These are phyloP conservation scores for Myriosclerotinia scirpicola DNA, from an alignment of 2,329 filamentous ascomycete genomes.

Conservation along the genomic window DNA sequence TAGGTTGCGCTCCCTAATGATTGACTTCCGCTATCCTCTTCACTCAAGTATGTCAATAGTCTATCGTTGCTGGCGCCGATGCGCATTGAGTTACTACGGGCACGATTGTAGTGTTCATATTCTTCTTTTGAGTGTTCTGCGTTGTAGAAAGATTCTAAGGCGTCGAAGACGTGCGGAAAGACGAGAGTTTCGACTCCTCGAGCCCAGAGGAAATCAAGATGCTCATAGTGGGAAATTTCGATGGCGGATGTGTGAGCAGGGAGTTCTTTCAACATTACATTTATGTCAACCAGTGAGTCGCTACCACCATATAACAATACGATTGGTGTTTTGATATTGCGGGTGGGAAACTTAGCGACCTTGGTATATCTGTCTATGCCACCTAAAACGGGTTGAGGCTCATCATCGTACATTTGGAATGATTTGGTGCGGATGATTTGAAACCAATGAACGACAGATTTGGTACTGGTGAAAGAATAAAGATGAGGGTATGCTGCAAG, in stretches of 20 bases:
- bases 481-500: constrained; percentile 93
- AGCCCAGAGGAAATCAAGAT: constrained; percentile 96
- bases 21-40: constrained; percentile 31
- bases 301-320: constrained; percentile 91
- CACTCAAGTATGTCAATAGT: constrained; percentile 29
- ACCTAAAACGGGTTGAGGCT: constrained; percentile 73
- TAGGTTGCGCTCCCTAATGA: constrained; percentile 25
- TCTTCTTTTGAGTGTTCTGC: constrained; percentile 59
- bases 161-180: constrained; percentile 84
- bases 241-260: constrained; percentile 82
- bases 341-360: constrained; percentile 91
- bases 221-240: constrained; percentile 89
- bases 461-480: constrained; percentile 95
- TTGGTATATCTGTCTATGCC: constrained; percentile 85
- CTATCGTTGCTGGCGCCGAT: constrained; percentile 26
- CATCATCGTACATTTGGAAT: constrained; percentile 99
- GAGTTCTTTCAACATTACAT: constrained; percentile 85
- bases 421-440: constrained; percentile 95
- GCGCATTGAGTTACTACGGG: constrained; percentile 35
- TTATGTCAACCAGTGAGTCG: constrained; percentile 92
- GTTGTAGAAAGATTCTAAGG: constrained; percentile 69
- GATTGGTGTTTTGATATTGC: constrained; percentile 94
- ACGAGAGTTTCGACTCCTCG: constrained; percentile 79
- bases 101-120: constrained; percentile 53
- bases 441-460: constrained; percentile 98